Evolutionary conservation across 176 grass and related monocot species (phyloP).

Genomic region (barley (Hordeum vulgare)): DNA sequence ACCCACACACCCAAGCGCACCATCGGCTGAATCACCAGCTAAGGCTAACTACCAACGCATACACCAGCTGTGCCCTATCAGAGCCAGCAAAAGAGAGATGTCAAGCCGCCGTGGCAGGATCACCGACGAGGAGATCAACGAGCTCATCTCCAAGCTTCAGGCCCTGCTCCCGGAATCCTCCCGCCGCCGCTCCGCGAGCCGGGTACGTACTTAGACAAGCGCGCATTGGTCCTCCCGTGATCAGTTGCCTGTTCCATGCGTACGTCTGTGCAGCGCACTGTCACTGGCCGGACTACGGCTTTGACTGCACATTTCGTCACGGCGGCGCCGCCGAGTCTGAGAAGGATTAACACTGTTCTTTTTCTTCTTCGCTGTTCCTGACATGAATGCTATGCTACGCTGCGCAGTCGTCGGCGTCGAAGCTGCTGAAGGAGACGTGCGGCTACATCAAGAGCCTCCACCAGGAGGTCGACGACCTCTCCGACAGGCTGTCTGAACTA

Average conservation of each 20-base stretch:
- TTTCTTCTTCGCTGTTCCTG: not conserved
- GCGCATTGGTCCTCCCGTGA: not conserved
- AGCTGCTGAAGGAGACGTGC: conserved; percentile 93
- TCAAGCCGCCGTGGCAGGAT: conserved; percentile 63
- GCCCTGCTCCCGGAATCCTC: conserved; percentile 71
- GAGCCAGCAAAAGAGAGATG: conserved; percentile 26
- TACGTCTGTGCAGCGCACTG: not conserved
- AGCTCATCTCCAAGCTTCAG: conserved; percentile 91
- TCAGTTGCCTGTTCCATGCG: not conserved
- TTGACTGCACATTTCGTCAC: not conserved
- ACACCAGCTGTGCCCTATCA: not conserved
- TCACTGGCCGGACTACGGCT: not conserved
- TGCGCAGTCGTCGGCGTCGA: conserved; percentile 69
- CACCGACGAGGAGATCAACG: conserved; percentile 92
- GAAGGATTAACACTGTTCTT: not conserved
- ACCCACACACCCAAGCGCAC: not conserved
- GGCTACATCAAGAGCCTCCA: conserved; percentile 89
- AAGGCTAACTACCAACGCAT: not conserved
- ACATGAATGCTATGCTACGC: not conserved
- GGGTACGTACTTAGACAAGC: conserved; percentile 34
- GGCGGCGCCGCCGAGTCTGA: conserved; percentile 9
- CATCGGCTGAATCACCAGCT: not conserved
- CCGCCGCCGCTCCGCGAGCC: conserved; percentile 42
- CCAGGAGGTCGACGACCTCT: conserved; percentile 77
- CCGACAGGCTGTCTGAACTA: conserved; percentile 61